These are phyloP conservation scores for Cucurbita pepo DNA, from an alignment of 306 rosid species.

Conservation along the genomic window DNA sequence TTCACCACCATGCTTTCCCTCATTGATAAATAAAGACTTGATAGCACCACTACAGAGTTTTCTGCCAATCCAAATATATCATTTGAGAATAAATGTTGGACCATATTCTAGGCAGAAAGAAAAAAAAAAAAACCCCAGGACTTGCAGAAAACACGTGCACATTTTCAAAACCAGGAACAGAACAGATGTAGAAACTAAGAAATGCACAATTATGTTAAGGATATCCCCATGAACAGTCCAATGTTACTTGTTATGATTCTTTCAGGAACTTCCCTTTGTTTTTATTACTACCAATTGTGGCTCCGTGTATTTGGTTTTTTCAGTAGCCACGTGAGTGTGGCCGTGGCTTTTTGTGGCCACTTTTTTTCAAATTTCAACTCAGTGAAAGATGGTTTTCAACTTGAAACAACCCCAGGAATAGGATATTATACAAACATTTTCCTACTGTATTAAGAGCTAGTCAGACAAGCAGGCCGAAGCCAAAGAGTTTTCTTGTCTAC, in stretches of 20 bases:
- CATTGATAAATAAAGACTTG: constrained; percentile 60
- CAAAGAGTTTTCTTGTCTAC: neutral
- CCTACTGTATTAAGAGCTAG: neutral
- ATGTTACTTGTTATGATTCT: neutral
- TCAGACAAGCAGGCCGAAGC: neutral
- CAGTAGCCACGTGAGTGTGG: neutral
- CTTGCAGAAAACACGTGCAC: too few species aligned
- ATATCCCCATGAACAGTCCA: neutral
- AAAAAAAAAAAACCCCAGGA: too few species aligned
- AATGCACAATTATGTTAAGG: neutral
- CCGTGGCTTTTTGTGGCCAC: neutral
- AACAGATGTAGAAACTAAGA: too few species aligned
- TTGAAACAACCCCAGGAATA: neutral
- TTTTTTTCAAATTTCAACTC: neutral
- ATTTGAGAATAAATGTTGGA: neutral
- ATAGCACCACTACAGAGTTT: constrained; percentile 57
- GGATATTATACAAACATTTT: neutral
- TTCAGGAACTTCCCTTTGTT: neutral
- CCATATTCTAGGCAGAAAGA: neutral
- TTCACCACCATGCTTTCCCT: constrained; percentile 89
- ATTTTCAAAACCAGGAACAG: too few species aligned
- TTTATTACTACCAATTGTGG: neutral
- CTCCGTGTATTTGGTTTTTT: neutral
- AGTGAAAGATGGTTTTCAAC: neutral
- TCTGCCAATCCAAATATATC: constrained; percentile 35